Base-by-base conservation (phyloP, 108 stramenopile genomes). In the Skeletonema menzelii region DNA sequence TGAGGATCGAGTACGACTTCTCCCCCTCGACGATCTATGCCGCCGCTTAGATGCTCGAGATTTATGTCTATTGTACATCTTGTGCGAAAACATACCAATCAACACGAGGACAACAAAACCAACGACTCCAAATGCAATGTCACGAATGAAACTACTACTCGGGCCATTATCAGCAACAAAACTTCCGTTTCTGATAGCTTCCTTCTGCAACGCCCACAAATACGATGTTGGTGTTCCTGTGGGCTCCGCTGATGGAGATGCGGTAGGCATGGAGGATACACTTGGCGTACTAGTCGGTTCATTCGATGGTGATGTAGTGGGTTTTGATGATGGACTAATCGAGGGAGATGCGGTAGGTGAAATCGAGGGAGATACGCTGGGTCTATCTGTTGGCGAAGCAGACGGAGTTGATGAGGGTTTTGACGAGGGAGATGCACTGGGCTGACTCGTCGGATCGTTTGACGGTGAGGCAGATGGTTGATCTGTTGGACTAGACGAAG, bases 201-300 rank as follows among this genome's bases (percentile, higher is more conserved):
- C 40, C 40, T 42, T 42, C 3, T 42, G 14, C 3, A 42, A 42
- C 2, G 40, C 40, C 40, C 40, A 42, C 1, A 42, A 3, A 15
- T 4, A 4, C 2, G 40, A n/a, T 42, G 40, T 42, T 42, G 40
- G 40, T 42, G 14, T 4, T 42, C 40, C 40, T 15, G 40, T n/a
- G 49, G 30, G 8, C 20, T 3, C 27, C 26, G 24, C 15, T 59
- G 38, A 63, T 37, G 11, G 37, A 8, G 40, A 53, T 20, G 49
- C 19, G 4, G 26, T n/a, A 13, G 31, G 26, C 37, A 24, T 63
- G 19, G 66, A 59, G 15, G 63, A 58, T 46, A 20, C 42, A 19
- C 44, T 67, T 53, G 65, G 47, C 20, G 44, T 65, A 37, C 35
- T 13, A 26, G 62, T 37, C 27, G 70, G 59, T 14, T 12, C 35